Evolutionary conservation across 2,329 filamentous ascomycete genomes (phyloP), one percentile per base, ranked within the genome.

Genomic region (Ophiosphaerella korrae): DNA sequence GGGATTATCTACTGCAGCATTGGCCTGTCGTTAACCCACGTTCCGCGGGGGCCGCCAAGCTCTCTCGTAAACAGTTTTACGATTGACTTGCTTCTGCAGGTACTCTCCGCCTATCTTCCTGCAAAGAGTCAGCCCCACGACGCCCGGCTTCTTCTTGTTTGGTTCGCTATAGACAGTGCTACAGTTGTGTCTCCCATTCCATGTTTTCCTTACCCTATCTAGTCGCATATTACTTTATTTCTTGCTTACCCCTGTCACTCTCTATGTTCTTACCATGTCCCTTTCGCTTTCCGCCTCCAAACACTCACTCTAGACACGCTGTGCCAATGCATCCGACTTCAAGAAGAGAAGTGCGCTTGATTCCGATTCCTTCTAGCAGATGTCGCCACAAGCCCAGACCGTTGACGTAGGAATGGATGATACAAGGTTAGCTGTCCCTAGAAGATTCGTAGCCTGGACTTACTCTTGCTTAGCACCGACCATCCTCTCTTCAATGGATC

Each of bases 321-420:
- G 58, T 59, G 55, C 61, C 62, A 63, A 70, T 70, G 66, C 55
- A 66, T 64, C 51, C 55, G 45, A 35, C 53, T 44, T 41, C 45
- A 47, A 55, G 42, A 54, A 50, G 18, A 45, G 45, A 44, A 33
- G 51, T 53, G 51, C 47, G 55, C 46, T 55, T 40, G 45, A 48
- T 37, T 58, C 50, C 39, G 31, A 51, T 42, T 49, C 34, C 48
- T 12, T 51, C 49, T 18, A 60, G 48, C 31, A 62, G 41, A 62
- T 67, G 63, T 52, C 57, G 57, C 36, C 57, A 55, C 48, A 60
- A 45, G 48, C 38, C 32, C 18, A 55, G 53, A 52, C 52, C 52
- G 43, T 52, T 49, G 62, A 67, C 42, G 44, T 67, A 58, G 48
- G 52, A 43, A 67, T 68, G 62, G 39, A 44, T 11, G 62, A 70